Evolutionary conservation across 768 basidiomycete genomes (phyloP).

Genomic region (Mrakia frigida): DNA sequence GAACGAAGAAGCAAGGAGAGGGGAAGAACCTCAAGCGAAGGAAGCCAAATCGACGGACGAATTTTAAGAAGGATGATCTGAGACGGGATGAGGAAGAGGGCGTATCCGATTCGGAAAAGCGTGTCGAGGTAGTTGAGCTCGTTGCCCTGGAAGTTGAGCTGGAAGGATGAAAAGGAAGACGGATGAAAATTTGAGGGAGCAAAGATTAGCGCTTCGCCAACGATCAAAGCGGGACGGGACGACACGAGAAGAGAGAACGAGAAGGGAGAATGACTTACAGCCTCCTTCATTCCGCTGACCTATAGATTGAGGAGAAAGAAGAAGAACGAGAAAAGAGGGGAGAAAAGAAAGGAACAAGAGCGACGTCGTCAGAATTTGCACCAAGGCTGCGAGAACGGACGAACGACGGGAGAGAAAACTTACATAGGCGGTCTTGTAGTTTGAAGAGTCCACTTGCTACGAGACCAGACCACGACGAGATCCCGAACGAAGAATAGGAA

Average conservation of each 20-base stretch:
- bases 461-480: neutral
- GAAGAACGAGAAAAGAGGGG: neutral
- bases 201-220: neutral
- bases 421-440: neutral
- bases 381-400: too few species aligned
- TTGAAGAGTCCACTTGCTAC: conserved; percentile 1
- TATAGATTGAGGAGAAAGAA: neutral
- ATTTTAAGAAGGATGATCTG: conserved; percentile 39
- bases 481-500: neutral
- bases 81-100: conserved; percentile 35
- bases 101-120: conserved; percentile 24
- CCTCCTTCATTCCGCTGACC: conserved; percentile 35
- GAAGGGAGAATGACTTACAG: neutral
- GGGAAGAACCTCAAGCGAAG: conserved; percentile 34
- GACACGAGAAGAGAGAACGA: too few species aligned
- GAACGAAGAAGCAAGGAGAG: neutral
- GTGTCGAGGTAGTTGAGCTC: conserved; percentile 34
- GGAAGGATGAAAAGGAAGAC: neutral
- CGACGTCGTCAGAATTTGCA: neutral
- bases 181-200: too few species aligned
- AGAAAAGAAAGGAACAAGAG: neutral
- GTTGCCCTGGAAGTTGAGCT: conserved; percentile 33
- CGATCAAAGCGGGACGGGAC: too few species aligned
- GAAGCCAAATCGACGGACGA: conserved; percentile 35
- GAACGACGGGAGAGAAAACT: neutral